Evolutionary conservation across 768 basidiomycete species (phyloP), one percentile per base, ranked within the genome.

Genomic region (Leucocoprinus leucothites): DNA sequence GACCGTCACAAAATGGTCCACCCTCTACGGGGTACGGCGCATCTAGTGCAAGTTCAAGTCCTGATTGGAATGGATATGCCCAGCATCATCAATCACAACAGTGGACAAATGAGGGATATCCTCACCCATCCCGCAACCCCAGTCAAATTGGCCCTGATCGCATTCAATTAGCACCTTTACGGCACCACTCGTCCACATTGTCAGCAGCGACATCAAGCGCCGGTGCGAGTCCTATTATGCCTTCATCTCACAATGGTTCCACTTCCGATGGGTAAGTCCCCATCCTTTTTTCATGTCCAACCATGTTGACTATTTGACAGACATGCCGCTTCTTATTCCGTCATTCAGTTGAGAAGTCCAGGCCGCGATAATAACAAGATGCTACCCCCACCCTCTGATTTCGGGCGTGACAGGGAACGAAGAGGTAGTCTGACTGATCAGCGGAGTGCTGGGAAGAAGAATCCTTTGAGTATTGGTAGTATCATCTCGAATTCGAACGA

Each of bases 381-480:
- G 56, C 25, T 51, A 26, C 53, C 52, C 9, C 45, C 34, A 25
- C 51, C 63, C 25, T 22, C 66, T 43, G 63, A 64, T 41, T 53
- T 64, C 46, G 58, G 60, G 34, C 55, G 62, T 51, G 60, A 64
- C 35, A 56, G 64, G 47, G 35, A 61, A 59, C 49, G 51, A 25
- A 58, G 63, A 34, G 26, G 61, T 41, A 53, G 53, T 42, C 14
- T 48, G 53, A 46, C 41, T 48, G 52, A 57, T 44, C 60, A 56
- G 55, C 56, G 63, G 44, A 63, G 57, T 0, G 46, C 51, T 40
- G 60, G 61, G 53, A 87, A 85, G 76, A 87, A 82, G 70, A 87
- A 85, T 60, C 79, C 77, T 52, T 63, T 87, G 70, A 86, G 84
- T 61, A 87, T 87, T 58, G 84, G 83, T 52, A 86, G 82, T 61